Conservation (phyloP, 2,329 filamentous ascomycete species). For the Massarina eburnea region DNA sequence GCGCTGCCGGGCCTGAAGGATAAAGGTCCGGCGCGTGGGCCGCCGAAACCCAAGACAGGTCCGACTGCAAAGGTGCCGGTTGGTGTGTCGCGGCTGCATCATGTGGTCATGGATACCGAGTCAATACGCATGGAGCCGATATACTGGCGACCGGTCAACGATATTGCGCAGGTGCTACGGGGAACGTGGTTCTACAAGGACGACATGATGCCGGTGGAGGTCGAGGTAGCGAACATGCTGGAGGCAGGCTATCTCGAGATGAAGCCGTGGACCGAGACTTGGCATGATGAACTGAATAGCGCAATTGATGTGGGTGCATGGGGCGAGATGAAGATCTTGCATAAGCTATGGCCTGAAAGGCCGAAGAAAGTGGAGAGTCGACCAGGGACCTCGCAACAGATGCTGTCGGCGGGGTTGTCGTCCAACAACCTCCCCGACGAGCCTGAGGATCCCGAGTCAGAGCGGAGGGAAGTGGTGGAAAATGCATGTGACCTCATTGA, state of each 20-base stretch:
- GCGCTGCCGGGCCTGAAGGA: conserved; percentile 33
- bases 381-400: conserved; percentile 41
- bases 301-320: conserved; percentile 86
- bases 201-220: conserved; percentile 86
- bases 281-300: conserved; percentile 86
- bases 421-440: conserved; percentile 38
- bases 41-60: conserved; percentile 28
- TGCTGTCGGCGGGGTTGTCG: conserved; percentile 30
- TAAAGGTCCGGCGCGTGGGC: conserved; percentile 24
- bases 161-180: conserved; percentile 77
- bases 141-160: conserved; percentile 94
- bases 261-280: conserved; percentile 86
- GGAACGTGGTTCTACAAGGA: conserved; percentile 98
- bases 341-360: conserved; percentile 77
- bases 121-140: conserved; percentile 82
- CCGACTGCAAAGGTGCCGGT: conserved; percentile 70
- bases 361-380: conserved; percentile 54
- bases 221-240: conserved; percentile 83
- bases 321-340: conserved; percentile 87
- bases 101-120: conserved; percentile 73
- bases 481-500: conserved; percentile 52
- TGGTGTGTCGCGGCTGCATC: conserved; percentile 84
- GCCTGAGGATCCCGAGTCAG: conserved; percentile 47
- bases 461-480: conserved; percentile 47
- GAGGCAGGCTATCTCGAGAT: conserved; percentile 89